Evolutionary conservation across 208 protist genomes (phyloP), one percentile per base, ranked within the genome.

Genomic region (Trypanosoma melophagium): DNA sequence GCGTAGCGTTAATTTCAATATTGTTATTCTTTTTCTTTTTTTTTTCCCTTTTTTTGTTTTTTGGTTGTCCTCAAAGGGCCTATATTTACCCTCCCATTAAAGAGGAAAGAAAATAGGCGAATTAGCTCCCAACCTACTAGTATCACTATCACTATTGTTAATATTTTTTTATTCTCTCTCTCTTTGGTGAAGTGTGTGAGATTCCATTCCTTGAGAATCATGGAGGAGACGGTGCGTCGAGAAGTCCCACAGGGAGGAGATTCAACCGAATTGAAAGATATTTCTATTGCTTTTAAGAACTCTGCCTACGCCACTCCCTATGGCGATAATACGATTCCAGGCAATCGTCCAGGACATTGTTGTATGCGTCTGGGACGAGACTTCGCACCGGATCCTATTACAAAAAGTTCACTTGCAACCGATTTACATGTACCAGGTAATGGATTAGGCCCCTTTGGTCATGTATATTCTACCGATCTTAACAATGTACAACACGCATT

Each of bases 261-360:
- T 35, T 35, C 5, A 35, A 35, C 28, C 8, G 38, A 60, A 14
- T 65, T 77, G 13, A 82, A 94, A 13, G 69, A 68, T 51, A 92
- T 94, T 58, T 35, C 59, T 19, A 76, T 92, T 61, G 89, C 86
- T 22, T 94, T 94, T 69, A 80, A 77, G 5, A 7, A 76, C 31
- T 94, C 89, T 13, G 42, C 72, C 24, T 94, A 94, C 74, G 60
- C 85, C 16, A 90, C 86, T 1, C 79, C 85, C 19, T 89, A 86
- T 66, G 66, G 62, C 0, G 89, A 94, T 67, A 75, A 85, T 49
- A 79, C 35, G 35, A 87, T 94, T 41, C 81, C 86, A 19, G 89
- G 89, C 35, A 87, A 83, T 71, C 77, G 63, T 16, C 86, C 89
- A 14, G 83, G 79, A 12, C 74, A 90, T 57, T 72, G 73, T n/a